Conservation (phyloP, 1,139 yeast genomes). For the Blastobotrys capitulatus region DNA sequence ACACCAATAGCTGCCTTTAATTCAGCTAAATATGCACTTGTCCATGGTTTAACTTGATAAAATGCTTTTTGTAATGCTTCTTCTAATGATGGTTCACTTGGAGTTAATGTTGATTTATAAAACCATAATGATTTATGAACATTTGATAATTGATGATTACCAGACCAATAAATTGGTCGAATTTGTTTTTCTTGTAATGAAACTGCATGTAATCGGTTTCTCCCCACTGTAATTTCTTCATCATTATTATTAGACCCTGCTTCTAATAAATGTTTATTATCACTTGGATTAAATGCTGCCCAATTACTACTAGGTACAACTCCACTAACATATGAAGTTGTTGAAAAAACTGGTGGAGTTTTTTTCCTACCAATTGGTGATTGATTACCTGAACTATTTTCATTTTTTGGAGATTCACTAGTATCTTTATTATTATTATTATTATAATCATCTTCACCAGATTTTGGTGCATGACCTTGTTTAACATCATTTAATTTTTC, state of each 20-base stretch:
- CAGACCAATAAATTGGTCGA: conserved; percentile 37
- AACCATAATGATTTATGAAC: conserved; percentile 35
- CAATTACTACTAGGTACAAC: conserved; percentile 30
- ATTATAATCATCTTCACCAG: neutral
- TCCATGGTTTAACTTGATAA: conserved; percentile 31
- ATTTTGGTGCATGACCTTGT: neutral
- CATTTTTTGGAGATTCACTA: neutral
- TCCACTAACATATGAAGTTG: conserved; percentile 24
- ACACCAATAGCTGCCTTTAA: conserved; percentile 29
- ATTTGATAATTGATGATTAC: conserved; percentile 24
- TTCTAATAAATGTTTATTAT: conserved; percentile 24
- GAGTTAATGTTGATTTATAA: conserved; percentile 31
- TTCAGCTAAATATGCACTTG: conserved; percentile 29
- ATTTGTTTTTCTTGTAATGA: conserved; percentile 22
- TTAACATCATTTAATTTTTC: neutral
- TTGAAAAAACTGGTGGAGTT: conserved; percentile 13
- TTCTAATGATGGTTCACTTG: conserved; percentile 33
- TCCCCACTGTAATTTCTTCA: conserved; percentile 32
- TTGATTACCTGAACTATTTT: neutral
- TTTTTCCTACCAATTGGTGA: neutral
- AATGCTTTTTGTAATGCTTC: conserved; percentile 27
- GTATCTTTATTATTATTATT: neutral
- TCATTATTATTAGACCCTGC: conserved; percentile 1
- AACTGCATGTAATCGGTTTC: conserved; percentile 33
- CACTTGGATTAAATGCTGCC: conserved; percentile 37